Conservation (phyloP, 1,284 basidiomycete genomes). For the Papiliotrema laurentii region DNA sequence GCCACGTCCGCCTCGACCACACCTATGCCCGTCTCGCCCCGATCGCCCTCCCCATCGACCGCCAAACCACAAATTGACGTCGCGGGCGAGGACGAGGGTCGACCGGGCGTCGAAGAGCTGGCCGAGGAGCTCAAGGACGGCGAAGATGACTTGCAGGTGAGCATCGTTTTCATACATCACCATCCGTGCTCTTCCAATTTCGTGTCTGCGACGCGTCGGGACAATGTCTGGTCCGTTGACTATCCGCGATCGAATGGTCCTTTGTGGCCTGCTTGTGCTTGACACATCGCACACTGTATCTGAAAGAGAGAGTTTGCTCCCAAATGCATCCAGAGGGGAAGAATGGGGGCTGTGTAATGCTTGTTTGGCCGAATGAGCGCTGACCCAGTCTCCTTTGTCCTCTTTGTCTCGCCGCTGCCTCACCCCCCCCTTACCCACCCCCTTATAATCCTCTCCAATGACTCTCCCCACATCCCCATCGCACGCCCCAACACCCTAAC, state of each 20-base stretch:
- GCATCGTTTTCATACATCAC: too few species aligned
- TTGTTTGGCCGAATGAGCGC: neutral
- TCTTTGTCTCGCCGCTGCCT: neutral
- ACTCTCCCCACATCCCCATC: neutral
- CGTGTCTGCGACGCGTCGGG: neutral
- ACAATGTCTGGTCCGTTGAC: constrained; percentile 1
- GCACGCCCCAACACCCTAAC: neutral
- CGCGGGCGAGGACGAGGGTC: neutral
- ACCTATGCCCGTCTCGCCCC: constrained; percentile 35
- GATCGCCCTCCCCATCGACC: constrained; percentile 11
- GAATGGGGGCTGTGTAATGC: too few species aligned
- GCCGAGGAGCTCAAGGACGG: constrained; percentile 4
- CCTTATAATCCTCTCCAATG: neutral
- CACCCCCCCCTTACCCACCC: neutral
- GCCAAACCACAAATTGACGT: neutral
- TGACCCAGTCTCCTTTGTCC: constrained; percentile 18
- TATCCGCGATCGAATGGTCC: too few species aligned
- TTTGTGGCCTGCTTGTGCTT: too few species aligned
- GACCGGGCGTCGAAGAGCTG: neutral
- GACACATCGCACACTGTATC: too few species aligned
- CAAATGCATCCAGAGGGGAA: too few species aligned
- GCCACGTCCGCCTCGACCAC: constrained; percentile 21
- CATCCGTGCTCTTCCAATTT: neutral
- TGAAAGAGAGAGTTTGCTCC: too few species aligned
- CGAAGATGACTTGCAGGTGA: constrained; percentile 11